phyloP scores from a whole-genome alignment of 2,329 filamentous ascomycete genomes.

The Rhynchosporium secalis region DNA sequence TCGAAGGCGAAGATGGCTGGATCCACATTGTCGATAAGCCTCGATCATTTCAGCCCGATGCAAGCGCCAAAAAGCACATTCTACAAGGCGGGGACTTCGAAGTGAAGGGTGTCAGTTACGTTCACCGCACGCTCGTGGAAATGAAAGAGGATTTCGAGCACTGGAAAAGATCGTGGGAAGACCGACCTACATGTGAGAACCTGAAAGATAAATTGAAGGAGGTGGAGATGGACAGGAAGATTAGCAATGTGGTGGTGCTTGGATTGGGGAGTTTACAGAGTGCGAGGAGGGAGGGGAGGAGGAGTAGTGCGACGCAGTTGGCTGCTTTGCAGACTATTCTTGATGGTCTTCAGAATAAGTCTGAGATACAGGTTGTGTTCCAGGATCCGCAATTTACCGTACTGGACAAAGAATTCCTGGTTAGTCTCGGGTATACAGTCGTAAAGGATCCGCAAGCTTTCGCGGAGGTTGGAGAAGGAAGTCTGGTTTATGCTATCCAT shows the following conservation, averaged over 20 bases:
- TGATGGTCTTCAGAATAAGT: slow-evolving; percentile 24
- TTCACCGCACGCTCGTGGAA: slow-evolving; percentile 36
- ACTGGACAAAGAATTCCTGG: slow-evolving; percentile 37
- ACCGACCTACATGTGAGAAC: slow-evolving; percentile 25
- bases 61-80: slow-evolving; percentile 8
- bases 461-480: slow-evolving; percentile 28
- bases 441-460: slow-evolving; percentile 38
- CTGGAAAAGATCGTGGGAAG: slow-evolving; percentile 36
- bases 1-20: slow-evolving; percentile 40
- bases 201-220: slow-evolving; percentile 26
- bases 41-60: slow-evolving; percentile 18
- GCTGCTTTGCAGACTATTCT: slow-evolving; percentile 36
- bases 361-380: slow-evolving; percentile 22
- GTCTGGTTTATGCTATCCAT: slow-evolving; percentile 40
- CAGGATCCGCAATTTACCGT: slow-evolving; percentile 40
- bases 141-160: slow-evolving; percentile 33
- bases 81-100: slow-evolving; percentile 37
- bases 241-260: slow-evolving; percentile 36
- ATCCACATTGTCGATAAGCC: slow-evolving; percentile 38
- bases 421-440: slow-evolving; percentile 31
- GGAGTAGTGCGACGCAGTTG: slow-evolving; percentile 36
- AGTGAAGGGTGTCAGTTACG: slow-evolving; percentile 33
- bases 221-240: slow-evolving; percentile 18
- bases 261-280: slow-evolving; percentile 39
- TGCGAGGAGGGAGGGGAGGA: slow-evolving; percentile 35